Evolutionary conservation across 306 rosid genomes (phyloP), one percentile per base, ranked within the genome.

Genomic region (Glycine latifolia): DNA sequence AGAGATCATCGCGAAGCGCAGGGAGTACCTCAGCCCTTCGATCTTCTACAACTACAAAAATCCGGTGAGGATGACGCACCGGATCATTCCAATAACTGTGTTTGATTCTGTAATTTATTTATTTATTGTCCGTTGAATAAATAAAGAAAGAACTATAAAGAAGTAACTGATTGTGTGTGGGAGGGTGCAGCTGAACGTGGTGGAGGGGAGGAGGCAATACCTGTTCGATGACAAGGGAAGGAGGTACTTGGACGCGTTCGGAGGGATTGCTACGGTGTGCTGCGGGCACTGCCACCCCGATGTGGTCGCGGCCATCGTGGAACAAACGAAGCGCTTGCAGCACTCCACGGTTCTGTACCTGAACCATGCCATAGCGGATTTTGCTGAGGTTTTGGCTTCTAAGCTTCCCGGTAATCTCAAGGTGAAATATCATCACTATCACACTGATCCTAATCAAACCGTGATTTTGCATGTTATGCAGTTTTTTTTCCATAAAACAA

Each of bases 281-380:
- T 95, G 99, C 84, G 99, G 99, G 10, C 99, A 95, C 89, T 90
- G 98, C 70, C 99, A 95, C 75, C 98, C 98, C 44, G 98, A 95
- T 66, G 98, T 95, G 76, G 92, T 95, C 7, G 89, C 85, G 9
- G 98, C 99, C 2, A 88, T 95, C 15, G 86, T 93, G 17, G 85
- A 84, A 71, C 99, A 95, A 67, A 87, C 91, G 6, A 89, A 87
- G 4, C 87, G 88, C 37, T 65, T 95, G 35, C 99, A 95, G 50
- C 99, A 95, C 87, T 90, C 99, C 3, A 93, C 99, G 39, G 85
- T 92, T 41, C 91, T 95, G 3, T 95, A 95, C 71, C 94, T 95
- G 63, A 95, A 93, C 75, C 91, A 82, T 9, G 89, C 89, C 67
- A 73, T 93, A 77, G 77, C 91, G n/a, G 98, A 95, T 83, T 95